Base-by-base conservation (phyloP, 495 filamentous ascomycete genomes). In the Aspergillus nanangensis region DNA sequence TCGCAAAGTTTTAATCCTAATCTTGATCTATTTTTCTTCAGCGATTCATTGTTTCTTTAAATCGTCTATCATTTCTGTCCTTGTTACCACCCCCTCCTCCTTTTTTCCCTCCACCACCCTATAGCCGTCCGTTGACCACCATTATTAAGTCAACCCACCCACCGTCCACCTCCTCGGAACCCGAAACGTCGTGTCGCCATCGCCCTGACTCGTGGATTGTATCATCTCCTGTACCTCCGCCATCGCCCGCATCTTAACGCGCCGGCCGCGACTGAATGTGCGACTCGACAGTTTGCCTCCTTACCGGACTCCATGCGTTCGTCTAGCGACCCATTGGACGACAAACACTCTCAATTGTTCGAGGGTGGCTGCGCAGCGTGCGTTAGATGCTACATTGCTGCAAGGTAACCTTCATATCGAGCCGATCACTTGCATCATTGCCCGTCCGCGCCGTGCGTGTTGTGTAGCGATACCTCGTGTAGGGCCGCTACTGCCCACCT, bases 251-350 rank as follows among this genome's bases (percentile, higher is more conserved):
- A 52, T 53, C 41, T 45, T 48, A 44, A 58, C 52, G 51, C 53
- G 59, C 50, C 51, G 52, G 45, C 51, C 52, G 60, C 53, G 61
- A 62, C 49, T 58, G 58, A 66, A 66, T 64, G 61, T 66, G 61
- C 63, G 49, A 62, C 56, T 56, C 40, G 47, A 55, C 25, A 38
- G 33, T 45, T 46, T 39, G 44, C 44, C 51, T 49, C 53, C 50
- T 49, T 32, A 42, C 49, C 56, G 57, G 62, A 66, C 71, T 66
- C 71, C 69, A 74, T 74, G 71, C 62, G 65, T 67, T 65, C 65
- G 64, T 48, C 56, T 69, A 67, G 60, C 60, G 56, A 57, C 42
- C 51, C 57, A 52, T 50, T 64, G 55, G 58, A 62, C 54, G 57
- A 61, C 58, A 60, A 50, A 58, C 56, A 57, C 56, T 45, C 47